Percentiles rank a stretch among this genome's conserved stretches.
These are phyloP conservation scores for Haematococcus lacustris DNA, from an alignment of 139 green algal species.

Conservation along the genomic window DNA sequence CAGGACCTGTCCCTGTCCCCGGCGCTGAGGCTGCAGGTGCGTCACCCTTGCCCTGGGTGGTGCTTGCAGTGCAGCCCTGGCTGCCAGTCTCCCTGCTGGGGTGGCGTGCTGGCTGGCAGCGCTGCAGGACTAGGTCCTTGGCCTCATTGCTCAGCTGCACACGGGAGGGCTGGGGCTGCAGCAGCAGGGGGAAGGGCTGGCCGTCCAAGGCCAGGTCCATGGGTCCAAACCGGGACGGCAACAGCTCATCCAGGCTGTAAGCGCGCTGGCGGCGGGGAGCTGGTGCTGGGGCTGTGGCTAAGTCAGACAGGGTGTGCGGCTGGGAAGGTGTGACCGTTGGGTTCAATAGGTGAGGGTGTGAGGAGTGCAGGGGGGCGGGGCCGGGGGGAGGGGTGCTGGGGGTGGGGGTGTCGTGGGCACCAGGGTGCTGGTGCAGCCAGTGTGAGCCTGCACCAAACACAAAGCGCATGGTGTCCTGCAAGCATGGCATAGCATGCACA, in stretches of 20 bases:
- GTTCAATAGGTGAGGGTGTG: neutral
- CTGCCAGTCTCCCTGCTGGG: too few species aligned
- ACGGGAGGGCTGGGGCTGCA: slow-evolving; percentile 58
- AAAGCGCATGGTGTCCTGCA: slow-evolving; percentile 56
- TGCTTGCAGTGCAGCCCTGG: too few species aligned
- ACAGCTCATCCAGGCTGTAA: slow-evolving; percentile 53
- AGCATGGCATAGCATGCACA: neutral
- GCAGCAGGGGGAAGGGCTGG: slow-evolving; percentile 50
- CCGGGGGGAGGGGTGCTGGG: neutral
- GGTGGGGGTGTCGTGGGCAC: neutral
- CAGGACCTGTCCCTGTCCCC: too few species aligned
- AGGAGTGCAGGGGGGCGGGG: neutral
- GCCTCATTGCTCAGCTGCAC: too few species aligned
- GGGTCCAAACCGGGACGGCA: slow-evolving; percentile 69
- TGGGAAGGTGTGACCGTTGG: neutral
- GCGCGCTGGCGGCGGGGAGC: neutral
- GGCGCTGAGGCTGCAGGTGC: too few species aligned
- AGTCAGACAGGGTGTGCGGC: neutral
- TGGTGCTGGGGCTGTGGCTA: neutral
- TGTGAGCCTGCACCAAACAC: slow-evolving; percentile 33
- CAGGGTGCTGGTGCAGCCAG: neutral
- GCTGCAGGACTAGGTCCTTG: too few species aligned
- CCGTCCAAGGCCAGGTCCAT: slow-evolving; percentile 44
- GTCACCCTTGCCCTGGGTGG: too few species aligned
- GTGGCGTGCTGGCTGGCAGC: too few species aligned